These are phyloP conservation scores for Peronosclerospora sorghi DNA, from an alignment of 352 stramenopile species.

Conservation along the genomic window DNA sequence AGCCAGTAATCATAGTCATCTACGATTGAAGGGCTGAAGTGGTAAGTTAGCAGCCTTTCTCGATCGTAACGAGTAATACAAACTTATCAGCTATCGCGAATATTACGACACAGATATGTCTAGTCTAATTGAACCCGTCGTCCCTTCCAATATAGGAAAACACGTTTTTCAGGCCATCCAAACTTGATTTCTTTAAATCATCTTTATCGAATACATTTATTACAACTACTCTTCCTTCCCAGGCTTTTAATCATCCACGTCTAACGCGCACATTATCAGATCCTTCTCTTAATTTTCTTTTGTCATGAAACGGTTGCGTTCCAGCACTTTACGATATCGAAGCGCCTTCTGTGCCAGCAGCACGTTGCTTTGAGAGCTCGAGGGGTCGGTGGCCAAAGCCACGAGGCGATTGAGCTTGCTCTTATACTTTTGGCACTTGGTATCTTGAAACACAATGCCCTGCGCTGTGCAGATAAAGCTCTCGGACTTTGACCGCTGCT, in stretches of 20 bases:
- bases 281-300: conserved; percentile 1
- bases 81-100: too few relatives aligned
- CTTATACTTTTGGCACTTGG: conserved; percentile 10
- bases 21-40: too few relatives aligned
- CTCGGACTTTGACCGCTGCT: conserved; percentile 22
- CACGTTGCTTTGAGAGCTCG: conserved; percentile 19
- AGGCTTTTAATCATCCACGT: background rate
- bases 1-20: too few relatives aligned
- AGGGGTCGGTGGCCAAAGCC: conserved; percentile 8
- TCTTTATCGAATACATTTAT: conserved; percentile 1
- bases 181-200: background rate
- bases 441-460: conserved; percentile 20
- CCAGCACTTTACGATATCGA: conserved; percentile 23
- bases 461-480: conserved; percentile 24
- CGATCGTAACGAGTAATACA: too few relatives aligned
- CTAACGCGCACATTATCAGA: background rate
- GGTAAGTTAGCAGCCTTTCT: too few relatives aligned
- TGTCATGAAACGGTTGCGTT: conserved; percentile 4
- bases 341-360: conserved; percentile 26
- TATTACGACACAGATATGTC: too few relatives aligned
- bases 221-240: background rate
- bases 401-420: conserved; percentile 12
- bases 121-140: too few relatives aligned
- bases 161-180: background rate
- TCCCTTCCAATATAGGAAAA: too few relatives aligned